These are phyloP conservation scores for Leccinum incarnatum DNA, from an alignment of 768 basidiomycete species.

Conservation along the genomic window DNA sequence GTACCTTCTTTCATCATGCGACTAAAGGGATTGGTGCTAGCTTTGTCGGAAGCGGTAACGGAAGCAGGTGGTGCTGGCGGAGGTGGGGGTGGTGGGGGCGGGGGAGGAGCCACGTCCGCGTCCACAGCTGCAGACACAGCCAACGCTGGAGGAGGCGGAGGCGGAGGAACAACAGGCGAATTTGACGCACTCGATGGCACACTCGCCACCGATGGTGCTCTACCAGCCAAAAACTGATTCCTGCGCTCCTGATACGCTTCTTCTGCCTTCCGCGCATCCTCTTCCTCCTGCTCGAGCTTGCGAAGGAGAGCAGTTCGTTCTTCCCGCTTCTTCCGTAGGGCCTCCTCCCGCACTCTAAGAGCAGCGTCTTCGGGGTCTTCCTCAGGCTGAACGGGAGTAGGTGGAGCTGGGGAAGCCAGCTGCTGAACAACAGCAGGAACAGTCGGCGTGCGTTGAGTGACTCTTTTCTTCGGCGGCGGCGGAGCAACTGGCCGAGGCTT, in stretches of 20 bases:
- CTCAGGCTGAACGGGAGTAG: slow-evolving; percentile 39
- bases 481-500: slow-evolving; percentile 31
- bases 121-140: slow-evolving; percentile 23
- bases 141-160: slow-evolving; percentile 34
- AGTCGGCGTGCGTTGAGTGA: slow-evolving; percentile 9
- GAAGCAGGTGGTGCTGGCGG: slow-evolving; percentile 27
- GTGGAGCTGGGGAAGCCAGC: slow-evolving; percentile 18
- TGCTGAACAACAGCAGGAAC: slow-evolving; percentile 26
- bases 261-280: slow-evolving; percentile 49
- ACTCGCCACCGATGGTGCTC: slow-evolving; percentile 31
- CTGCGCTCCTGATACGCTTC: slow-evolving; percentile 37
- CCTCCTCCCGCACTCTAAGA: slow-evolving; percentile 66
- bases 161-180: slow-evolving; percentile 39
- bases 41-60: slow-evolving; percentile 41
- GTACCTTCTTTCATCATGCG: slow-evolving; percentile 54
- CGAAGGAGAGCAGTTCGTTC: slow-evolving; percentile 69
- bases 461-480: slow-evolving; percentile 32
- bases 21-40: slow-evolving; percentile 80
- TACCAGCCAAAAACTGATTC: slow-evolving; percentile 38
- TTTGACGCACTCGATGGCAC: slow-evolving; percentile 20
- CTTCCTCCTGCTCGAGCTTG: slow-evolving; percentile 66
- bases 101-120: slow-evolving; percentile 9
- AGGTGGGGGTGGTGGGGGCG: slow-evolving; percentile 28
- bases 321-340: slow-evolving; percentile 67
- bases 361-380: slow-evolving; percentile 78